A percentile compares a stretch with the other conserved stretches of the same genome.
phyloP scores from a whole-genome alignment of 176 grass and related monocot genomes.

The Hordeum marinum region DNA sequence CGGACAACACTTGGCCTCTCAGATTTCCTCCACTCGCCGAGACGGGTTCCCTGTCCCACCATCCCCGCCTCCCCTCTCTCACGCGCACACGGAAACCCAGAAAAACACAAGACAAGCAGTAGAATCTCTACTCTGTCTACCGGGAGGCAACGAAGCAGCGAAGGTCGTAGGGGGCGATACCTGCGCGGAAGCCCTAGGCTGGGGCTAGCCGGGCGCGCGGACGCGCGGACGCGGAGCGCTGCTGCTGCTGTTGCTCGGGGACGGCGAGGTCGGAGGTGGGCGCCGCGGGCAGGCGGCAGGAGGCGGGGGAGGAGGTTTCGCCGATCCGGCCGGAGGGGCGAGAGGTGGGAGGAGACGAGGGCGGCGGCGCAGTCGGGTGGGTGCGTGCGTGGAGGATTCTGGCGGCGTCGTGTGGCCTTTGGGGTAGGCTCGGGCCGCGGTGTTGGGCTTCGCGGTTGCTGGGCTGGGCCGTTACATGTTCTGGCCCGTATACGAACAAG shows the following conservation, averaged over 20 bases:
- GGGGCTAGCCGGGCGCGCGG: background rate
- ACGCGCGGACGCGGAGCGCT: background rate
- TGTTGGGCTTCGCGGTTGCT: background rate
- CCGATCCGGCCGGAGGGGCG: conserved; percentile 8
- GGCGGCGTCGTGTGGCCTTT: background rate
- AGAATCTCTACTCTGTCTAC: background rate
- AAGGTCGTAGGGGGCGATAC: background rate
- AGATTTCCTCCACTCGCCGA: background rate
- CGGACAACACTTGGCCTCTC: background rate
- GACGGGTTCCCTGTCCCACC: background rate
- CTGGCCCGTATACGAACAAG: background rate
- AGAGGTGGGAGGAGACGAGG: background rate
- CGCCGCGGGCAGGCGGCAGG: background rate
- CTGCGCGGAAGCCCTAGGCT: conserved; percentile 14
- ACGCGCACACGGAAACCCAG: background rate
- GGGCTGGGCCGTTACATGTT: background rate
- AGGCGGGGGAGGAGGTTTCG: background rate
- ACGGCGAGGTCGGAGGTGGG: background rate
- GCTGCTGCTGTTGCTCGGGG: background rate
- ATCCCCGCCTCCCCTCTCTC: background rate
- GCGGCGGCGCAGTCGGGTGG: conserved; percentile 8
- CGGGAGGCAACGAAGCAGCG: background rate
- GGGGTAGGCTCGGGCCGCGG: background rate
- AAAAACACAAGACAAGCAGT: background rate
- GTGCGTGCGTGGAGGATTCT: background rate